These are phyloP conservation scores for Nowakowskiella sp. DNA, from an alignment of 192 early-diverging fungal genomes.

Conservation along the genomic window DNA sequence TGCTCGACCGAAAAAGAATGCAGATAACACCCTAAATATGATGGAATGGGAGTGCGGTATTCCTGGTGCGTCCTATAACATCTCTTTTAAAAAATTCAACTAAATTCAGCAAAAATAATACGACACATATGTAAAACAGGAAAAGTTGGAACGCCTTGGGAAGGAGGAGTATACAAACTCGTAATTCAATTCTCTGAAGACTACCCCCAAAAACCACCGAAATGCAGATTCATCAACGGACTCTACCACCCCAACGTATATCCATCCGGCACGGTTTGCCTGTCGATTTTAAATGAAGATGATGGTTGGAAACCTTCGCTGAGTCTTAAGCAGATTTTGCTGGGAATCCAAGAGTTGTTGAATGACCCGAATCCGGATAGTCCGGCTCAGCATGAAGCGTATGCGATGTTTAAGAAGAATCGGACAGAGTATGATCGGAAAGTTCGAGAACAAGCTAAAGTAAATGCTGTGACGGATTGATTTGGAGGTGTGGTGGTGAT, in stretches of 20 bases:
- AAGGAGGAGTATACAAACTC: slow-evolving; percentile 78
- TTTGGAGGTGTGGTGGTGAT: too few species aligned
- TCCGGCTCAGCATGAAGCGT: slow-evolving; percentile 82
- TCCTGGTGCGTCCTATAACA: slow-evolving; percentile 45
- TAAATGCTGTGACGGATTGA: slow-evolving; percentile 17
- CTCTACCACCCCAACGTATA: slow-evolving; percentile 78
- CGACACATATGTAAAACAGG: slow-evolving; percentile 26
- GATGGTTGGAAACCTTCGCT: slow-evolving; percentile 83
- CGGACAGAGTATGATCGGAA: slow-evolving; percentile 37
- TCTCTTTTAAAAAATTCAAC: slow-evolving; percentile 1
- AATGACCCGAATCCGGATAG: slow-evolving; percentile 84
- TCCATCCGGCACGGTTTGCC: slow-evolving; percentile 93
- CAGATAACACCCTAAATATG: slow-evolving; percentile 71
- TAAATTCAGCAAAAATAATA: too few species aligned
- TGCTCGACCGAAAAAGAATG: slow-evolving; percentile 78
- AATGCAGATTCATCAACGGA: slow-evolving; percentile 45
- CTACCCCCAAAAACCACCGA: slow-evolving; percentile 82
- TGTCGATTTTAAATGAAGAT: slow-evolving; percentile 94
- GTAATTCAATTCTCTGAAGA: slow-evolving; percentile 78
- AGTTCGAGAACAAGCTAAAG: slow-evolving; percentile 53
- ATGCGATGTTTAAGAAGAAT: slow-evolving; percentile 64
- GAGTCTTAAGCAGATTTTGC: slow-evolving; percentile 92
- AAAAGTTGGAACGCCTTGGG: slow-evolving; percentile 61
- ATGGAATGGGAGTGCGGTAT: slow-evolving; percentile 78
- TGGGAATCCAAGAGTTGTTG: slow-evolving; percentile 86